Conservation (phyloP, 2,329 filamentous ascomycete genomes). For the Pyricularia sp. region DNA sequence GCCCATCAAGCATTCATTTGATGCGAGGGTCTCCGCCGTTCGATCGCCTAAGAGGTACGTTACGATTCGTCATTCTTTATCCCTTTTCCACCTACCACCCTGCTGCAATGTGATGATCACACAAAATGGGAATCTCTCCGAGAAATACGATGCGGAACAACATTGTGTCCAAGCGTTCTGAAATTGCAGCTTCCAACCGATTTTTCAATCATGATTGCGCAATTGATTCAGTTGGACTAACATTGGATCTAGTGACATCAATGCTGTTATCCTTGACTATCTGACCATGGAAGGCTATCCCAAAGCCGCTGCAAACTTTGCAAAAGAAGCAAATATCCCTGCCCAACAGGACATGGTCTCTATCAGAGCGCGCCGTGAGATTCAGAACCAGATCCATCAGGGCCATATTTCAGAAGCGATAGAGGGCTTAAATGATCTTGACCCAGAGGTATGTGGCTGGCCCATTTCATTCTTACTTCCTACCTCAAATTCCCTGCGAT, state of each 20-base stretch:
- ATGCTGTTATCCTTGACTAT: conserved; percentile 91
- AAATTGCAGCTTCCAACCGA: conserved; percentile 13
- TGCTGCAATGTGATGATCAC: conserved; percentile 57
- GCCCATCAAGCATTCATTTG: conserved; percentile 60
- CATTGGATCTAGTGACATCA: conserved; percentile 61
- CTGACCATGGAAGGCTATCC: conserved; percentile 92
- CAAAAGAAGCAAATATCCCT: conserved; percentile 78
- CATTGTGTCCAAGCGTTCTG: conserved; percentile 46
- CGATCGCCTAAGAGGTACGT: conserved; percentile 77
- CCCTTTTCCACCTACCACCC: conserved; percentile 6
- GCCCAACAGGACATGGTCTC: conserved; percentile 58
- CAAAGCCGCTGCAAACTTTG: conserved; percentile 83
- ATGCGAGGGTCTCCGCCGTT: conserved; percentile 68
- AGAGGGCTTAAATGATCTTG: conserved; percentile 74
- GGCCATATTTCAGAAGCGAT: conserved; percentile 82
- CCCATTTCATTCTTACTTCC: conserved; percentile 7
- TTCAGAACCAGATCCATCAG: conserved; percentile 71
- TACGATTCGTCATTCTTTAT: background rate
- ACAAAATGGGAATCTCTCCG: conserved; percentile 99
- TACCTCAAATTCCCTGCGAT: conserved; percentile 38
- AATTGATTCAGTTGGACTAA: background rate
- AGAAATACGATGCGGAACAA: conserved; percentile 78
- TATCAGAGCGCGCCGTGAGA: conserved; percentile 67
- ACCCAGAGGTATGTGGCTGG: conserved; percentile 62
- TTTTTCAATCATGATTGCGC: too few species aligned